These are phyloP conservation scores for Rugonectria rugulosa DNA, from an alignment of 2,329 filamentous ascomycete species.

Conservation along the genomic window DNA sequence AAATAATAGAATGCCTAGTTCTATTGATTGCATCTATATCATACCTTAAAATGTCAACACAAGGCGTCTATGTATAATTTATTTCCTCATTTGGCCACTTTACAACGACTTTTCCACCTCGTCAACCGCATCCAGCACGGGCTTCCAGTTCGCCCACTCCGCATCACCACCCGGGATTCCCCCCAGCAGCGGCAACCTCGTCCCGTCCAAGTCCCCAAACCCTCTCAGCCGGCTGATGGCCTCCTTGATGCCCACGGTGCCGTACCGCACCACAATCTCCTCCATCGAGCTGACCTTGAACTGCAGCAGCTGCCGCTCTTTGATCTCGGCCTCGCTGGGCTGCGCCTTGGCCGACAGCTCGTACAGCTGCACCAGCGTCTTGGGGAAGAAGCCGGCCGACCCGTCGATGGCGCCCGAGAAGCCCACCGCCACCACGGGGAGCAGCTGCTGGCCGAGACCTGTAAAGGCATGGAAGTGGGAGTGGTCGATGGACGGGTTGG, in stretches of 20 bases:
- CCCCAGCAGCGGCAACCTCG: slow-evolving; percentile 64
- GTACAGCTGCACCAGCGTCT: slow-evolving; percentile 65
- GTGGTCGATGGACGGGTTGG: slow-evolving; percentile 66
- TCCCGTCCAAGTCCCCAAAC: slow-evolving; percentile 66
- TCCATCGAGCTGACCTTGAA: slow-evolving; percentile 68
- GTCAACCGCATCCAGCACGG: slow-evolving; percentile 51
- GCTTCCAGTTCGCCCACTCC: slow-evolving; percentile 64
- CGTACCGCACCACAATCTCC: slow-evolving; percentile 66
- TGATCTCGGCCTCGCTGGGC: slow-evolving; percentile 50
- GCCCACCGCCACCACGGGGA: slow-evolving; percentile 66
- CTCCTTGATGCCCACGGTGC: slow-evolving; percentile 72
- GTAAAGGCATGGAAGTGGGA: slow-evolving; percentile 67
- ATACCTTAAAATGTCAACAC: not conserved
- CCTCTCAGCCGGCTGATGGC: slow-evolving; percentile 65
- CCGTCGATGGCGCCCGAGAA: slow-evolving; percentile 69
- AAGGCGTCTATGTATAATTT: not conserved
- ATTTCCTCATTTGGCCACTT: not conserved
- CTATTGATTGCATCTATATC: not conserved
- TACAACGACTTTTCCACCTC: slow-evolving; percentile 49
- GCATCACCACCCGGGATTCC: slow-evolving; percentile 64
- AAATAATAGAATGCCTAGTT: not conserved
- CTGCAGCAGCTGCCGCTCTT: slow-evolving; percentile 63
- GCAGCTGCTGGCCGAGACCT: slow-evolving; percentile 70
- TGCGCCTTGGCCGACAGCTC: slow-evolving; percentile 48
- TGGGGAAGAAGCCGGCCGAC: slow-evolving; percentile 69